Evolutionary conservation across 768 basidiomycete genomes (phyloP), one percentile per base, ranked within the genome.

Genomic region (Leccinum disarticulatum): DNA sequence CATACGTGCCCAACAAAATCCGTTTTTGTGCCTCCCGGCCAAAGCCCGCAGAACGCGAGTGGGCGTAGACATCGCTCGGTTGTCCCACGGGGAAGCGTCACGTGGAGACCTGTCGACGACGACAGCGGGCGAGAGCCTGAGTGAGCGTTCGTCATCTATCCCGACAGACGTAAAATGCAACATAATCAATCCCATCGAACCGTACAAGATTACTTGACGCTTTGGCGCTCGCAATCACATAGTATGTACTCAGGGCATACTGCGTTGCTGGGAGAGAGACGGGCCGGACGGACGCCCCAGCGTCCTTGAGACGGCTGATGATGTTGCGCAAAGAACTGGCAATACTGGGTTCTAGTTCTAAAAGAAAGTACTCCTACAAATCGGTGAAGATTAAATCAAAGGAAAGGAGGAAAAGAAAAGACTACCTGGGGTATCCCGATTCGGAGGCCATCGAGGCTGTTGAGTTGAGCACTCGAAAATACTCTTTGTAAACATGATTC

Each of bases 151-250:
- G 6, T 56, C 19, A 13, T 11, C 30, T 15, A 25, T 60, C 15
- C 33, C 6, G 3, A 3, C 28, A 4, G 4, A 38, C 22, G n/a
- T n/a, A n/a, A n/a, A n/a, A n/a, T n/a, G n/a, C n/a, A n/a, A n/a
- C n/a, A n/a, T n/a, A n/a, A n/a, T n/a, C n/a, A n/a, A n/a, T n/a
- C n/a, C 95, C 95, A 52, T 95, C 93, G 68, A 88, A 98, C 43
- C 94, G 79, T 4, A 91, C 93, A 58, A 98, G 77, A 68, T 95
- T 97, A 58, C 93, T 95, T 61, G 91, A 90, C 0, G 95, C 95
- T 70, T 98, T 96, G 0, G 96, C 95, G 60, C 87, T 91, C 1
- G 96, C 91, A 15, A 98, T 81, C n/a, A 97, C 91, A 68, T 98
- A 98, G 77, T 98, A 98, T 13, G 94, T 90, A 57, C 93, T 93